Conservation (phyloP, 306 rosid species). For the Erythrophleum fordii region DNA sequence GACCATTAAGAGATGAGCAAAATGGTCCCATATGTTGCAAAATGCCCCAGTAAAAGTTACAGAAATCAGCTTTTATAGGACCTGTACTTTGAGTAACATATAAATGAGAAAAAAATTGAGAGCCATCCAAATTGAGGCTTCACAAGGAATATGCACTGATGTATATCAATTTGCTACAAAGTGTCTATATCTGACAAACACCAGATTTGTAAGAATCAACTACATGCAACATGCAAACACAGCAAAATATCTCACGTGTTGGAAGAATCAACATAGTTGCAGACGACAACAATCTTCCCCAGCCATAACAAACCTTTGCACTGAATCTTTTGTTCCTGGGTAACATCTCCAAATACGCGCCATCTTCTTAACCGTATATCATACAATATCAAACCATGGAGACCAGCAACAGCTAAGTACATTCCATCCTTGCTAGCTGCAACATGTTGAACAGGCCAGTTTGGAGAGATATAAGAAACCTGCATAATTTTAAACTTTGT, state of each 20-base stretch:
- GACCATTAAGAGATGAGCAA: slow-evolving; percentile 32
- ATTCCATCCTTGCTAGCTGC: slow-evolving; percentile 97
- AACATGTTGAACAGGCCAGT: slow-evolving; percentile 97
- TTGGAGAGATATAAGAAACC: slow-evolving; percentile 98
- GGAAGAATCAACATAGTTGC: slow-evolving; percentile 88
- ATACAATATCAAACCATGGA: slow-evolving; percentile 89
- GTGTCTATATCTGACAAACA: slow-evolving; percentile 13
- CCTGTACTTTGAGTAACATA: not conserved
- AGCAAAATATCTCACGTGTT: slow-evolving; percentile 74
- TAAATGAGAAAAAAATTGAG: not conserved
- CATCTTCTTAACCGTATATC: slow-evolving; percentile 87
- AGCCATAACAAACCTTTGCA: slow-evolving; percentile 96
- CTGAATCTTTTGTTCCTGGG: slow-evolving; percentile 91
- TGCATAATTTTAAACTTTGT: slow-evolving; percentile 48
- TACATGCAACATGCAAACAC: slow-evolving; percentile 28
- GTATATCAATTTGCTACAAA: slow-evolving; percentile 26
- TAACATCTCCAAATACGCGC: slow-evolving; percentile 96
- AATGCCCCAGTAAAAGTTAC: slow-evolving; percentile 27
- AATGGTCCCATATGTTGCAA: slow-evolving; percentile 6
- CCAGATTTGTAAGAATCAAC: slow-evolving; percentile 35
- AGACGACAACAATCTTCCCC: slow-evolving; percentile 96
- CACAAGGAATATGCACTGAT: slow-evolving; percentile 6
- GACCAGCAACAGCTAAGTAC: slow-evolving; percentile 90
- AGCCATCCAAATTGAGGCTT: slow-evolving; percentile 25
- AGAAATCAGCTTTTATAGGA: slow-evolving; percentile 18